Percentiles rank a stretch among this genome's conserved stretches.
Evolutionary conservation across 2,329 filamentous ascomycete genomes (phyloP).

Genomic region (Trichoderma atrobrunneum): DNA sequence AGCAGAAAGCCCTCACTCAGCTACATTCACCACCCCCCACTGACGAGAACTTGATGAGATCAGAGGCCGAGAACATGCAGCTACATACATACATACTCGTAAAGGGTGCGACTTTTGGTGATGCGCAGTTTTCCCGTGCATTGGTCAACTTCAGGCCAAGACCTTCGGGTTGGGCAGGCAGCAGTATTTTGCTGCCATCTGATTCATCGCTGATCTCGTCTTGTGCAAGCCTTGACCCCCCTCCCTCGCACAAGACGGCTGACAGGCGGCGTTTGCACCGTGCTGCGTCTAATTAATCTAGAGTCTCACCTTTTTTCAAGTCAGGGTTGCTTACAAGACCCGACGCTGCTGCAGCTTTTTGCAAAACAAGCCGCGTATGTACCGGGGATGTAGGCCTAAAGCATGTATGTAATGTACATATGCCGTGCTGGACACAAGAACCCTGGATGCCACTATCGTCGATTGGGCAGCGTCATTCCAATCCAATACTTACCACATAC

Average conservation of each 20-base stretch:
- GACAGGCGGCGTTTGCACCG: slow-evolving; percentile 3
- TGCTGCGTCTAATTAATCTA: slow-evolving; percentile 4
- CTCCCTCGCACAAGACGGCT: background rate
- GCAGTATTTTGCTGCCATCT: slow-evolving; percentile 12
- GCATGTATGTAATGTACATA: slow-evolving; percentile 5
- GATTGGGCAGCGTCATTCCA: slow-evolving; percentile 9
- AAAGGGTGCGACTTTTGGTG: background rate
- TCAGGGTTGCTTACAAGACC: slow-evolving; percentile 2
- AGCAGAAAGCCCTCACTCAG: background rate
- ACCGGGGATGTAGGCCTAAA: background rate
- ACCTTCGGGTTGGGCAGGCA: slow-evolving; percentile 1
- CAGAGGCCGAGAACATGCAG: background rate
- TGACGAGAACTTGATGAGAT: background rate
- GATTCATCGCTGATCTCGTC: background rate
- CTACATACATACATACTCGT: background rate
- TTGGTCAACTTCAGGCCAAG: background rate
- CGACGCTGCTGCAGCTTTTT: background rate
- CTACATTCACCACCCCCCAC: background rate
- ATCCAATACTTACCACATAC: background rate
- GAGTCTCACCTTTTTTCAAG: background rate
- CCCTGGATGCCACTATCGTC: background rate
- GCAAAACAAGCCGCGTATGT: background rate
- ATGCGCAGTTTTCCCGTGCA: slow-evolving; percentile 11
- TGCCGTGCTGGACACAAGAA: background rate
- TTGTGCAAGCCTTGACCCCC: slow-evolving; percentile 7